A percentile compares a stretch with the other conserved stretches of the same genome.
Conservation (phyloP, 768 basidiomycete genomes). For the Chalciporus sphaerocephalus region DNA sequence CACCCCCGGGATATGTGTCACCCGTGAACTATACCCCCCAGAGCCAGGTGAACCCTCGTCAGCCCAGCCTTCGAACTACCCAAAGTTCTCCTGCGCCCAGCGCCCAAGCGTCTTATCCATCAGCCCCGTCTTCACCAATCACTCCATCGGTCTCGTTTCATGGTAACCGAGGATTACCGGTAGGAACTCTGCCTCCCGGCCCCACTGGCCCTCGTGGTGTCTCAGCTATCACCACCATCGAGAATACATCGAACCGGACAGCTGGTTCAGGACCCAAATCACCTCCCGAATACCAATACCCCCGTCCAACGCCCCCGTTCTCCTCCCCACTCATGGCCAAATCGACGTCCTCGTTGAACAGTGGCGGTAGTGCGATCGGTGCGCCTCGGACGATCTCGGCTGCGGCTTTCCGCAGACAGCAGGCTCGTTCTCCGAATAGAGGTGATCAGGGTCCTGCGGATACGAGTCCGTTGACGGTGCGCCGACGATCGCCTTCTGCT, state of each 20-base stretch:
- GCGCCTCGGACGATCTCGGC: constrained; percentile 62
- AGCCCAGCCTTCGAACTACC: constrained; percentile 2
- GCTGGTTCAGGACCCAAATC: constrained; percentile 18
- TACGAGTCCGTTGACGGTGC: constrained; percentile 43
- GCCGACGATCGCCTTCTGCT: constrained; percentile 38
- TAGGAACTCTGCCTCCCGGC: constrained; percentile 17
- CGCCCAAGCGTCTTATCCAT: constrained; percentile 13
- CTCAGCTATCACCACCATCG: constrained; percentile 4
- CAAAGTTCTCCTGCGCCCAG: constrained; percentile 7
- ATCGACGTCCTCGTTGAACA: constrained; percentile 34
- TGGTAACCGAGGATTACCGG: constrained; percentile 38
- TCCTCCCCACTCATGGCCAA: constrained; percentile 27
- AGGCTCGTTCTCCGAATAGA: constrained; percentile 30
- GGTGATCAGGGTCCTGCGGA: constrained; percentile 34
- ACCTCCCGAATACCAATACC: constrained; percentile 49
- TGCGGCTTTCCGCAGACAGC: constrained; percentile 65
- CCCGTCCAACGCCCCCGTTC: constrained; percentile 33
- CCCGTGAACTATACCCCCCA: neutral
- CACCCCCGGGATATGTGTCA: constrained; percentile 9
- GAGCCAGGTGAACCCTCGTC: neutral
- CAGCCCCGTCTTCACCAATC: constrained; percentile 25
- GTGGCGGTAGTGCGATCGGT: constrained; percentile 27
- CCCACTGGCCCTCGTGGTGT: constrained; percentile 5
- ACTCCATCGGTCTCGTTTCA: constrained; percentile 40
- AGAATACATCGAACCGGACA: constrained; percentile 7